Percentiles rank a stretch among this genome's conserved stretches.
Evolutionary conservation across 768 basidiomycete species (phyloP).

Genomic region (Tricholoma saponaceum): DNA sequence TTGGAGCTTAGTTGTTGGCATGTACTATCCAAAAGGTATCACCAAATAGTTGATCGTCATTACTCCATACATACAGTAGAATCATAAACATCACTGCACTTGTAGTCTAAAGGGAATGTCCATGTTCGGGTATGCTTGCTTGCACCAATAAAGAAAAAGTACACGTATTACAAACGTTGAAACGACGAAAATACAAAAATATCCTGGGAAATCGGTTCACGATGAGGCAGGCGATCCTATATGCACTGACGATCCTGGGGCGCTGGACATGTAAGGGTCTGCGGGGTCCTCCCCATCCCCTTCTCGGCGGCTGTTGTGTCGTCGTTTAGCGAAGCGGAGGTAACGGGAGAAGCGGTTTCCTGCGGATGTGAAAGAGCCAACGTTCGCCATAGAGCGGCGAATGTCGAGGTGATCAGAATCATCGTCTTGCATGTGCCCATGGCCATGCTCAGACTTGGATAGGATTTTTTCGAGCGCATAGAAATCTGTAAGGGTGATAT

Average conservation of each 20-base stretch:
- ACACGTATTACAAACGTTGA: neutral
- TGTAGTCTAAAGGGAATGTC: neutral
- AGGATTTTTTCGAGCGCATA: slow-evolving; percentile 58
- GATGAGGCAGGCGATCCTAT: neutral
- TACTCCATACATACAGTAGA: neutral
- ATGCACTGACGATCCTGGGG: slow-evolving; percentile 25
- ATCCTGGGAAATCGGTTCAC: neutral
- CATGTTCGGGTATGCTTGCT: neutral
- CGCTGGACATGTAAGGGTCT: slow-evolving; percentile 29
- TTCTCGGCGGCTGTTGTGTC: slow-evolving; percentile 21
- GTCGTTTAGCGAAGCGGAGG: slow-evolving; percentile 46
- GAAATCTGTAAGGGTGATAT: slow-evolving; percentile 39
- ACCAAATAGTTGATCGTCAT: neutral
- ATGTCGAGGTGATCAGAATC: slow-evolving; percentile 3
- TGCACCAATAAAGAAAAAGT: neutral
- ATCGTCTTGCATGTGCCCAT: slow-evolving; percentile 14
- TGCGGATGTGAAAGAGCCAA: slow-evolving; percentile 4
- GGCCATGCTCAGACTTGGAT: slow-evolving; percentile 21
- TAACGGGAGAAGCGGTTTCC: slow-evolving; percentile 54
- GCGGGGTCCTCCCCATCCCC: slow-evolving; percentile 27
- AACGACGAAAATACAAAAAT: neutral
- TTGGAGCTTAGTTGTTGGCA: slow-evolving; percentile 39
- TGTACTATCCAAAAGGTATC: neutral
- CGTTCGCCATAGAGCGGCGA: slow-evolving; percentile 1
- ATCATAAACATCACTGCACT: neutral